Conservation (phyloP, 495 filamentous ascomycete genomes). For the Penicillium soppii region DNA sequence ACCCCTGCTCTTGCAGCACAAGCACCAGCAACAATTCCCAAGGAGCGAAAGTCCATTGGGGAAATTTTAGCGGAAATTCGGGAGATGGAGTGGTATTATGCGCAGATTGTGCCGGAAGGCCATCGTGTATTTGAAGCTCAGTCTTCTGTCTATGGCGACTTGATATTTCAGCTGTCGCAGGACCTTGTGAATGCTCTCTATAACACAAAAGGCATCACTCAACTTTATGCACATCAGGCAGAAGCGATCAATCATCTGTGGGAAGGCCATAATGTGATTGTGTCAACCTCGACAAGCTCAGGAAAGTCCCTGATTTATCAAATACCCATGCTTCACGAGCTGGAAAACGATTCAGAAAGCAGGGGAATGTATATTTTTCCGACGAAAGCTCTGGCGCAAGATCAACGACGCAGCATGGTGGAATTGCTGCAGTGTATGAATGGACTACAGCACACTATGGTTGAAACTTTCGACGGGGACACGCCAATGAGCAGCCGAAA, state of each 20-base stretch:
- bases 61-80: conserved; percentile 88
- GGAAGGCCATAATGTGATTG: conserved; percentile 82
- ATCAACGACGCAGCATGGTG: conserved; percentile 85
- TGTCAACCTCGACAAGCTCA: conserved; percentile 92
- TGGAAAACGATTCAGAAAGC: conserved; percentile 74
- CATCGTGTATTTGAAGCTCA: conserved; percentile 92
- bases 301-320: conserved; percentile 98
- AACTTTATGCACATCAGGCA: conserved; percentile 90
- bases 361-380: conserved; percentile 98
- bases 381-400: conserved; percentile 95
- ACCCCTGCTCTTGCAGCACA: conserved; percentile 42
- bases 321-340: conserved; percentile 82
- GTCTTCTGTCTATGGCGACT: conserved; percentile 75
- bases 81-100: conserved; percentile 78
- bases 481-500: conserved; percentile 79
- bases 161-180: conserved; percentile 85
- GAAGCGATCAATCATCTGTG: conserved; percentile 92
- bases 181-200: conserved; percentile 91
- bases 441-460: conserved; percentile 68
- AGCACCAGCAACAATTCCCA: conserved; percentile 69
- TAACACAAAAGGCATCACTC: conserved; percentile 81
- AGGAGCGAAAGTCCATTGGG: conserved; percentile 75
- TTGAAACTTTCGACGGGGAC: conserved; percentile 96
- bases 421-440: conserved; percentile 80
- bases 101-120: conserved; percentile 91